These are phyloP conservation scores for Durotheca rogersii DNA, from an alignment of 495 filamentous ascomycete species.

Conservation along the genomic window DNA sequence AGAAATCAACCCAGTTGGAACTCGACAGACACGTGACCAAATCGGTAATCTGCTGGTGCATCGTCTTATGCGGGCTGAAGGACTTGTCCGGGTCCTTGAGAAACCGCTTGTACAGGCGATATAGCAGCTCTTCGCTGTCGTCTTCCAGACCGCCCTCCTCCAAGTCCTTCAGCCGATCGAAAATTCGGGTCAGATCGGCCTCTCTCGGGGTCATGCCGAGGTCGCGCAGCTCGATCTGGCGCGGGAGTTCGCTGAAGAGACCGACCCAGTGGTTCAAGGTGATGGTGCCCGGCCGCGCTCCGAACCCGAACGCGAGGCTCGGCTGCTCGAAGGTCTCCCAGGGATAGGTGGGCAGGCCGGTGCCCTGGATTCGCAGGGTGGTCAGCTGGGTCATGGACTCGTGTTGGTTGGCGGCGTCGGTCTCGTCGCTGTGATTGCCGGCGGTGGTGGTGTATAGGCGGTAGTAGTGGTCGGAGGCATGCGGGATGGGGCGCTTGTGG, in stretches of 20 bases:
- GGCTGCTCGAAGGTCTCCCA: conserved; percentile 69
- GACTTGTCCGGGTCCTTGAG: conserved; percentile 54
- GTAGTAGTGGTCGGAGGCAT: conserved; percentile 52
- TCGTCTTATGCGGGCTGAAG: conserved; percentile 52
- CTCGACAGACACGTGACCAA: conserved; percentile 63
- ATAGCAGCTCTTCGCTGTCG: conserved; percentile 55
- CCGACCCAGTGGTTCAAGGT: conserved; percentile 61
- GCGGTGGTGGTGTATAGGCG: conserved; percentile 50
- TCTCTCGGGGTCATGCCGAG: conserved; percentile 54
- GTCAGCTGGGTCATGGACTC: conserved; percentile 53
- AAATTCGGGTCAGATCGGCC: conserved; percentile 51
- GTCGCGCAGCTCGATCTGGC: conserved; percentile 51
- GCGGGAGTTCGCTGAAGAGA: conserved; percentile 49
- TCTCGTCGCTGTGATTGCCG: conserved; percentile 47
- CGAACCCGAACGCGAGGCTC: conserved; percentile 61
- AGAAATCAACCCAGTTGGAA: conserved; percentile 68
- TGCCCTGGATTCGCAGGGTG: conserved; percentile 44
- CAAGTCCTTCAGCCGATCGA: conserved; percentile 56
- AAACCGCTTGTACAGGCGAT: conserved; percentile 53
- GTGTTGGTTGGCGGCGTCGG: conserved; percentile 47
- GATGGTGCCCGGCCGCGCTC: conserved; percentile 57
- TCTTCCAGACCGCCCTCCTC: conserved; percentile 60
- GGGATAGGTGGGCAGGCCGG: conserved; percentile 46
- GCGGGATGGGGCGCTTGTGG: conserved; percentile 46
- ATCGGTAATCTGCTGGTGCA: conserved; percentile 68